A percentile compares a stretch with the other conserved stretches of the same genome.
Conservation (phyloP, 140 eudicot species). For the Cichorium intybus region DNA sequence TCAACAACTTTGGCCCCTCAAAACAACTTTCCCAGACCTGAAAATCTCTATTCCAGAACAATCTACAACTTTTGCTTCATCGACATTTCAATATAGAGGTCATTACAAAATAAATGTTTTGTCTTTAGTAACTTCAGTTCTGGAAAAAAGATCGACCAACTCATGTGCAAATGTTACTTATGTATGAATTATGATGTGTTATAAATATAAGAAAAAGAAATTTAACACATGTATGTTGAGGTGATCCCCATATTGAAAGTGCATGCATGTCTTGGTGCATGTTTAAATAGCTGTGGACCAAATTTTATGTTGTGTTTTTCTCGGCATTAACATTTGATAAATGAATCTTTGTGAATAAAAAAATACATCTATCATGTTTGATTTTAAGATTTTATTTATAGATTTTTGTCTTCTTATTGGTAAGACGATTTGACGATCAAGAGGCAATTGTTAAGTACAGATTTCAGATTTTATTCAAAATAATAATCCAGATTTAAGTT, state of each 20-base stretch:
- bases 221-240: background rate
- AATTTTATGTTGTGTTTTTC: background rate
- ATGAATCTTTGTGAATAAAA: too few species aligned
- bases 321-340: too few species aligned
- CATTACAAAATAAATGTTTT: background rate
- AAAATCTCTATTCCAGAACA: background rate
- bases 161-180: constrained; percentile 12
- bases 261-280: background rate
- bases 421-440: too few species aligned
- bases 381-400: too few species aligned
- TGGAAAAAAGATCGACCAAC: constrained; percentile 13
- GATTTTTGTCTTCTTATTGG: too few species aligned
- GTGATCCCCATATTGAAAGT: background rate
- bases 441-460: too few species aligned
- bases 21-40: background rate
- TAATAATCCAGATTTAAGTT: too few species aligned
- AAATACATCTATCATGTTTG: too few species aligned
- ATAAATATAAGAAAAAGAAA: background rate
- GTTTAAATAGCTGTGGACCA: background rate
- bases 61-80: background rate
- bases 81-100: background rate
- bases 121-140: background rate
- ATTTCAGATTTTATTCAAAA: too few species aligned
- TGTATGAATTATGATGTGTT: background rate
- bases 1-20: constrained; percentile 29